These are phyloP conservation scores for Urochloa ruziziensis DNA, from an alignment of 176 grass and related monocot genomes.

Conservation along the genomic window DNA sequence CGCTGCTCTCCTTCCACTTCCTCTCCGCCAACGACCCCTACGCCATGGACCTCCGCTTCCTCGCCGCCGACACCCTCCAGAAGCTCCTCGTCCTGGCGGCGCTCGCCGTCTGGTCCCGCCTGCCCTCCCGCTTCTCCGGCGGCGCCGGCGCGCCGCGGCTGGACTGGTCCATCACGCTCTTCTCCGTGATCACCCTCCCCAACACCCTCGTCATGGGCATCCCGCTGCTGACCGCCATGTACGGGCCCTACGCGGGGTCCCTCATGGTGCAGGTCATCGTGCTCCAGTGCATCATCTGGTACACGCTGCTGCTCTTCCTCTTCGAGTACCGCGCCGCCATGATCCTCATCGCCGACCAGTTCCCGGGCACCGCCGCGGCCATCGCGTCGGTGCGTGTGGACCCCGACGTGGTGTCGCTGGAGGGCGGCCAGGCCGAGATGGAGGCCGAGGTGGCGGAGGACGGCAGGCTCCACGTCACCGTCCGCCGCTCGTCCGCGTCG, in stretches of 20 bases:
- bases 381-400: slow-evolving; percentile 64
- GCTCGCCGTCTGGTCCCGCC: slow-evolving; percentile 45
- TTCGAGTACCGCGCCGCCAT: slow-evolving; percentile 87
- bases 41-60: slow-evolving; percentile 77
- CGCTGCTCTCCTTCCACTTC: slow-evolving; percentile 91
- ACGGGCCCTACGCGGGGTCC: slow-evolving; percentile 58
- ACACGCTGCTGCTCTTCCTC: slow-evolving; percentile 90
- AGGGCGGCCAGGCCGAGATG: slow-evolving; percentile 53
- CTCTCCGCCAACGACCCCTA: slow-evolving; percentile 83
- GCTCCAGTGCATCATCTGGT: slow-evolving; percentile 96
- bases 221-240: slow-evolving; percentile 77
- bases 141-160: slow-evolving; percentile 22
- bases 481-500: slow-evolving; percentile 72
- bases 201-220: slow-evolving; percentile 92
- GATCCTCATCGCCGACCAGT: slow-evolving; percentile 65
- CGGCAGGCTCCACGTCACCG: slow-evolving; percentile 66
- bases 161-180: slow-evolving; percentile 77
- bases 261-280: slow-evolving; percentile 92
- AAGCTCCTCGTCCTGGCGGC: slow-evolving; percentile 66
- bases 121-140: too few species aligned
- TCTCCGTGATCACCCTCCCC: slow-evolving; percentile 69
- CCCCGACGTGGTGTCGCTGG: slow-evolving; percentile 65
- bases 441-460: slow-evolving; percentile 65
- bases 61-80: slow-evolving; percentile 85
- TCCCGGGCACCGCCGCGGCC: slow-evolving; percentile 68